A percentile compares a stretch with the other conserved stretches of the same genome.
Conservation (phyloP, 2,329 filamentous ascomycete species). For the Tolypocladium sp. region DNA sequence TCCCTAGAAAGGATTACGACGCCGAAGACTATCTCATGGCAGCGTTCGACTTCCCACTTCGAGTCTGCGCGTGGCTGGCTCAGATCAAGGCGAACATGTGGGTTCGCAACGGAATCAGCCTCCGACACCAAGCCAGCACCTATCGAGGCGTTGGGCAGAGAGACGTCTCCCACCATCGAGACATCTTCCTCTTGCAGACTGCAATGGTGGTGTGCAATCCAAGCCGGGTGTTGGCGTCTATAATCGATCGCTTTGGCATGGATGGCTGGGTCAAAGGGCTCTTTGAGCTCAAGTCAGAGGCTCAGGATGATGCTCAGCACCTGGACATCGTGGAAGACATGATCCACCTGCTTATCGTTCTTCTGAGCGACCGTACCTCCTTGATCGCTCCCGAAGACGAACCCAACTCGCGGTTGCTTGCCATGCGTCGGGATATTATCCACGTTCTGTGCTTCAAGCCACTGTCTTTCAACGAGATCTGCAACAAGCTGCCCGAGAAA, state of each 20-base stretch:
- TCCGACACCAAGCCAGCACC: slow-evolving; percentile 88
- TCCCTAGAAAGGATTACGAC: slow-evolving; percentile 46
- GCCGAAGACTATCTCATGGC: slow-evolving; percentile 76
- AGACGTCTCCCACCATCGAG: slow-evolving; percentile 88
- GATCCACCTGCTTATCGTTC: slow-evolving; percentile 82
- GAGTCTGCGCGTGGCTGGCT: slow-evolving; percentile 91
- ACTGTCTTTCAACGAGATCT: slow-evolving; percentile 87
- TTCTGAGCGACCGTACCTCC: slow-evolving; percentile 80
- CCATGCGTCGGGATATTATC: slow-evolving; percentile 80
- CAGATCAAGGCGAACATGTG: slow-evolving; percentile 99
- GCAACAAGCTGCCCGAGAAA: slow-evolving; percentile 76
- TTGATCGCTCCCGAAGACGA: slow-evolving; percentile 62
- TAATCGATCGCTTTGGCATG: slow-evolving; percentile 87
- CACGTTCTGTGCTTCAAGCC: slow-evolving; percentile 96
- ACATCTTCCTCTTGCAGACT: slow-evolving; percentile 88
- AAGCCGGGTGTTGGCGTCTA: slow-evolving; percentile 73
- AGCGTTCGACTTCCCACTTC: slow-evolving; percentile 84
- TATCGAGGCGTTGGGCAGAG: slow-evolving; percentile 84
- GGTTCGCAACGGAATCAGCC: slow-evolving; percentile 94
- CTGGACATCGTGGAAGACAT: slow-evolving; percentile 94
- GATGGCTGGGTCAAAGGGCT: slow-evolving; percentile 77
- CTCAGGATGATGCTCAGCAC: slow-evolving; percentile 79
- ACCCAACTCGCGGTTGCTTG: slow-evolving; percentile 53
- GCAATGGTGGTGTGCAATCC: slow-evolving; percentile 81
- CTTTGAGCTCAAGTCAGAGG: slow-evolving; percentile 62